phyloP scores from a whole-genome alignment of 768 basidiomycete species.

The Trametes coccinea region DNA sequence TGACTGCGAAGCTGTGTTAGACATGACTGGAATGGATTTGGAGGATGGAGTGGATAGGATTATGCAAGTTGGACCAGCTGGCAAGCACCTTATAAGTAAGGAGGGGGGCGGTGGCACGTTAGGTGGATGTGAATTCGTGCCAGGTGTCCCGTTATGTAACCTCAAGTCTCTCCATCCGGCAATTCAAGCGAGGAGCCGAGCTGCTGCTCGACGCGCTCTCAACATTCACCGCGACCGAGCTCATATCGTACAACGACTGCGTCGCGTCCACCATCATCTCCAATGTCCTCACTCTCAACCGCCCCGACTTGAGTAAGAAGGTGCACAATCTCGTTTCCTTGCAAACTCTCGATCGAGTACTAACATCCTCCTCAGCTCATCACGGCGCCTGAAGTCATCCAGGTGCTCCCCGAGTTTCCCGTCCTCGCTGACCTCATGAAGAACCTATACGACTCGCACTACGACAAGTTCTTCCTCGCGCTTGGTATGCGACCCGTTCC shows the following conservation, averaged over 20 bases:
- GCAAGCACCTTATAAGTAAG: too few species aligned
- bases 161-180: constrained; percentile 71
- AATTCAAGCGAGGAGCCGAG: constrained; percentile 85
- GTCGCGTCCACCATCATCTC: constrained; percentile 82
- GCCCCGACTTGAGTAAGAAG: constrained; percentile 92
- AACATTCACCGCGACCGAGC: constrained; percentile 92
- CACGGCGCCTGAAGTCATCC: constrained; percentile 81
- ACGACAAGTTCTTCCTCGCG: constrained; percentile 90
- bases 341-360: too few species aligned
- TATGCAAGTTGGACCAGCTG: too few species aligned
- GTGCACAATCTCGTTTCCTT: constrained; percentile 36
- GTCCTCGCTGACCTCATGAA: constrained; percentile 80
- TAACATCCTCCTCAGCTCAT: constrained; percentile 59
- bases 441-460: constrained; percentile 90
- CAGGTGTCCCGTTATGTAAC: too few species aligned
- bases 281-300: constrained; percentile 70
- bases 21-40: too few species aligned
- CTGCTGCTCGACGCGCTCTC: constrained; percentile 89
- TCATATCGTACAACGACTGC: constrained; percentile 87
- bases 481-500: constrained; percentile 54
- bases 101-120: too few species aligned
- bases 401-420: constrained; percentile 80
- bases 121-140: too few species aligned
- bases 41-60: too few species aligned
- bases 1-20: too few species aligned